Percentiles rank a stretch among this genome's conserved stretches.
These are phyloP conservation scores for Cicer judaicum DNA, from an alignment of 306 rosid species.

Conservation along the genomic window DNA sequence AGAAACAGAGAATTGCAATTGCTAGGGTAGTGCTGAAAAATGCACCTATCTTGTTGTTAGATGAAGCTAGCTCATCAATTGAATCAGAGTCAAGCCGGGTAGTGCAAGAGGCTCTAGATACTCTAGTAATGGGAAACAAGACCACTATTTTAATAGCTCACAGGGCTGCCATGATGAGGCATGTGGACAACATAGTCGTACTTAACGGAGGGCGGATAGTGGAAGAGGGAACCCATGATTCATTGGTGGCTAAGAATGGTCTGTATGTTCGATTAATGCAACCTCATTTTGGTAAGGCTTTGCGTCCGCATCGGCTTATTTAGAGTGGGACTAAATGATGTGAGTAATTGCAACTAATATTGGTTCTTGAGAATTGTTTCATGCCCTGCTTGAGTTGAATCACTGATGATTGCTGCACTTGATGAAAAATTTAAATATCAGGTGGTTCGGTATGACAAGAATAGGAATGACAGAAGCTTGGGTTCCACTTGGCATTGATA, in stretches of 20 bases:
- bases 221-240: constrained; percentile 88
- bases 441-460: constrained; percentile 48
- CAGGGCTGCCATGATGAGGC: constrained; percentile 99
- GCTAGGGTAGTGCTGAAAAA: constrained; percentile 95
- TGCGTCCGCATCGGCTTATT: constrained; percentile 90
- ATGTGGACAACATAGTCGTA: constrained; percentile 97
- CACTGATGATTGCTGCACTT: constrained; percentile 44
- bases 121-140: constrained; percentile 97
- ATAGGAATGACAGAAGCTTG: constrained; percentile 46
- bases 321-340: constrained; percentile 50
- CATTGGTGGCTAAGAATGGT: constrained; percentile 86
- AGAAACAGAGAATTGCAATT: constrained; percentile 98
- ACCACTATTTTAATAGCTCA: constrained; percentile 98
- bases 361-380: constrained; percentile 54
- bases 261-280: constrained; percentile 95
- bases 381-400: constrained; percentile 51
- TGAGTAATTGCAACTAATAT: constrained; percentile 44
- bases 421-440: constrained; percentile 45
- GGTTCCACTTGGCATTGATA: constrained; percentile 44
- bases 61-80: constrained; percentile 97
- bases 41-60: constrained; percentile 93
- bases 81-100: constrained; percentile 99
- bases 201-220: constrained; percentile 98
- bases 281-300: constrained; percentile 94
- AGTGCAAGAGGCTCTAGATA: constrained; percentile 98